A percentile compares a stretch with the other conserved stretches of the same genome.
phyloP scores from a whole-genome alignment of 257 asterid genomes.

The Cordia subcordata region DNA sequence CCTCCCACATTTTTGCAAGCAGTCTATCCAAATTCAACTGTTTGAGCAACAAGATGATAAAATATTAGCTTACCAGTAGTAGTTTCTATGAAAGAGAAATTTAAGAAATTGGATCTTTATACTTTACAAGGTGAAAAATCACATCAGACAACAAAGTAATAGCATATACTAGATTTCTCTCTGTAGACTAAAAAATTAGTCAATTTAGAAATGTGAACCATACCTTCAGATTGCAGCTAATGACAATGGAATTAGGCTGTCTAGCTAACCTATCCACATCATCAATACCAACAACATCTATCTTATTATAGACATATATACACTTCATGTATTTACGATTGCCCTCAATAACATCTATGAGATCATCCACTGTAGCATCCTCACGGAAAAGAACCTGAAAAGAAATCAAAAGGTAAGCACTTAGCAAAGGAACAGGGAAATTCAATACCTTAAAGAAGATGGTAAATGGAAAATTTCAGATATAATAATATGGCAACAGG shows the following conservation, averaged over 20 bases:
- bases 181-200: slow-evolving; percentile 2
- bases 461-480: background rate
- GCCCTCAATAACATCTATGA: slow-evolving; percentile 96
- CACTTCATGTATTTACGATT: slow-evolving; percentile 98
- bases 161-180: too few species aligned
- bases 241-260: slow-evolving; percentile 89
- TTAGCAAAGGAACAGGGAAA: background rate
- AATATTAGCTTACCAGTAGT: background rate
- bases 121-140: too few species aligned
- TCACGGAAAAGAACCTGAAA: slow-evolving; percentile 86
- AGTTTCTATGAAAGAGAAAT: too few species aligned
- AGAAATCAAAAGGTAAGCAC: slow-evolving; percentile 4
- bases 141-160: too few species aligned
- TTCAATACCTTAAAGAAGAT: background rate
- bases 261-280: slow-evolving; percentile 94
- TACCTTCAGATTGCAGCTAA: slow-evolving; percentile 90
- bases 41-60: slow-evolving; percentile 22
- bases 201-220: slow-evolving; percentile 1
- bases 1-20: slow-evolving; percentile 87
- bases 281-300: slow-evolving; percentile 95
- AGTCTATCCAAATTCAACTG: slow-evolving; percentile 77
- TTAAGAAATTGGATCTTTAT: too few species aligned
- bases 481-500: too few species aligned
- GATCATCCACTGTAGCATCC: slow-evolving; percentile 98
- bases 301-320: slow-evolving; percentile 92